phyloP scores from a whole-genome alignment of 2,329 filamentous ascomycete species.

The Myriosclerotinia scirpicola region DNA sequence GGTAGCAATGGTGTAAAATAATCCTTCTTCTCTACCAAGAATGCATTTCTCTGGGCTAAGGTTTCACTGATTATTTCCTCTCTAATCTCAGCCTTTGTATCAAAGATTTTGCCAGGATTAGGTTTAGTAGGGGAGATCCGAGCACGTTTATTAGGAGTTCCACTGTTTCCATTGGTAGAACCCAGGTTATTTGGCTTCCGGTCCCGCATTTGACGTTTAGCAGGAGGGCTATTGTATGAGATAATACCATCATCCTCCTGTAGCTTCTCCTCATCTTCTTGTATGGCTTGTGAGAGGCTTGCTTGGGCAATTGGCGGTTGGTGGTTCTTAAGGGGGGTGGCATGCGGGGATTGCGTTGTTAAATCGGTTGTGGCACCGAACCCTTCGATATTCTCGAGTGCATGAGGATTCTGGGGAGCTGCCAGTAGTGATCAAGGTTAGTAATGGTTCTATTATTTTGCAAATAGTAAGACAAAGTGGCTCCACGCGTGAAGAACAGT shows the following conservation, averaged over 20 bases:
- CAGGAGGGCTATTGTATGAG: background rate
- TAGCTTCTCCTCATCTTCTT: no score
- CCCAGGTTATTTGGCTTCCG: background rate
- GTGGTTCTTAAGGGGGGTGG: background rate
- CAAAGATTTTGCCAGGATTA: background rate
- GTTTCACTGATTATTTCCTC: conserved; percentile 39
- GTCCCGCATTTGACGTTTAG: conserved; percentile 2
- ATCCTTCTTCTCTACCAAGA: conserved; percentile 41
- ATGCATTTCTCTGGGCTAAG: conserved; percentile 37
- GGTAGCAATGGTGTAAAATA: conserved; percentile 41
- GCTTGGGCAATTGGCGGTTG: background rate
- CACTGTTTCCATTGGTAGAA: background rate
- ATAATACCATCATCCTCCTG: background rate
- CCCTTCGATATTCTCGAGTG: background rate
- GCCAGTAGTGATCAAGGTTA: background rate
- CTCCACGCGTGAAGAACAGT: no score
- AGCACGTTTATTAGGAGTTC: background rate
- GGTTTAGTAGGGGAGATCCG: background rate
- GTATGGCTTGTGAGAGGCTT: background rate
- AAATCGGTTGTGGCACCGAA: no score
- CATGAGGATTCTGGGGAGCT: background rate
- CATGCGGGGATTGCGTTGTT: background rate
- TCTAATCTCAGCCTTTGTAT: conserved; percentile 23
- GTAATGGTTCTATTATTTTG: background rate
- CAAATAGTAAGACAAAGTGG: background rate